A percentile compares a stretch with the other conserved stretches of the same genome.
These are phyloP conservation scores for Stentor roeselii DNA, from an alignment of 73 alveolate genomes.

Conservation along the genomic window DNA sequence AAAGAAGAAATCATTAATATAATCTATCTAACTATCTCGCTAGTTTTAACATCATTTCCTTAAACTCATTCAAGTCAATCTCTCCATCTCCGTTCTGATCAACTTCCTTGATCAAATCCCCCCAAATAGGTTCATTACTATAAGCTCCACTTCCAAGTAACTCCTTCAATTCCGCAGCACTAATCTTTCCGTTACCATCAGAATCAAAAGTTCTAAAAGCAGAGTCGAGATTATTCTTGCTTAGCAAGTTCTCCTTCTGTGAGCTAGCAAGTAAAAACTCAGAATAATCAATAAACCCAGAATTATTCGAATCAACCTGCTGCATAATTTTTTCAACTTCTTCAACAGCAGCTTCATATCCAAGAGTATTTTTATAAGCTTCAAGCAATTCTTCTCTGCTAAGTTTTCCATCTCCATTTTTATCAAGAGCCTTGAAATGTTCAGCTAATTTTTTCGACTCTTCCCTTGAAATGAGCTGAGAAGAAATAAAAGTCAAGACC, in stretches of 20 bases:
- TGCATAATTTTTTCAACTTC: slow-evolving; percentile 23
- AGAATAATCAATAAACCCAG: slow-evolving; percentile 30
- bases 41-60: not conserved
- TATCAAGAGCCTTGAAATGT: slow-evolving; percentile 59
- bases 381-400: slow-evolving; percentile 44
- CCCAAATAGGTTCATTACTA: not conserved
- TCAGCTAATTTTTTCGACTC: slow-evolving; percentile 72
- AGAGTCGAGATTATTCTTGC: slow-evolving; percentile 8
- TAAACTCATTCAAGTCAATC: not conserved
- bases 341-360: slow-evolving; percentile 14
- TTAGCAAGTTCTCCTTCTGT: not conserved
- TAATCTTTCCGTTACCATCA: slow-evolving; percentile 27
- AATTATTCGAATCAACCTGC: slow-evolving; percentile 28
- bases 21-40: too few species aligned
- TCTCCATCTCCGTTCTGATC: slow-evolving; percentile 29
- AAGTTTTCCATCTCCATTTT: slow-evolving; percentile 49
- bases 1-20: not conserved
- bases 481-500: slow-evolving; percentile 79
- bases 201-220: slow-evolving; percentile 21
- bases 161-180: slow-evolving; percentile 7
- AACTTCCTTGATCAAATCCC: slow-evolving; percentile 16
- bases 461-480: slow-evolving; percentile 72
- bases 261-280: slow-evolving; percentile 23
- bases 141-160: not conserved
- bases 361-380: not conserved